Evolutionary conservation across 768 basidiomycete genomes (phyloP), one percentile per base, ranked within the genome.

Genomic region (Termitomyces sp.): DNA sequence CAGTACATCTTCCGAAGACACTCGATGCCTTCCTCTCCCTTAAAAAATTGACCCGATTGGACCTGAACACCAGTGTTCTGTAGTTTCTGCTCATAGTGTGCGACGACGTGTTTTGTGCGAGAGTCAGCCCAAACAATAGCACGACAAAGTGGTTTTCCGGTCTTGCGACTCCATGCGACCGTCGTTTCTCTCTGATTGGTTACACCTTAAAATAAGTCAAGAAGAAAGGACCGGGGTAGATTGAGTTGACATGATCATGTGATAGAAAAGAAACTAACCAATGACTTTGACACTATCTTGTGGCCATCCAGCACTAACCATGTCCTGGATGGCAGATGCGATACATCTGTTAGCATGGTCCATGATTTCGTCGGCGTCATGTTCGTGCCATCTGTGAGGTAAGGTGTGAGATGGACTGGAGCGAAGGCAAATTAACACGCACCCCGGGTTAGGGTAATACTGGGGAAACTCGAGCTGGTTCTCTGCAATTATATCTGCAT

Each of bases 171-270:
- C 97, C 97, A 98, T 16, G 85, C 90, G 29, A 98, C 85, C 2
- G 94, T 85, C 1, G 97, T 98, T 70, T 98, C 97, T 52, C 97
- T 86, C 72, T 98, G 96, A 67, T 98, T 99, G 39, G 96, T 98
- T 72, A 98, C 91, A 23, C 95, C 89, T 88, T 60, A 44, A 18
- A 29, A 25, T 22, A 23, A 36, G 15, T 23, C 15, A 41, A 32
- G 32, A 23, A 46, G 38, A 9, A 29, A 27, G 43, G 41, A 52
- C 23, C 50, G 27, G 33, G 46, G 52, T 31, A 33, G 15, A 9
- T 7, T 35, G 44, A 35, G 16, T 36, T 53, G 33, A 46, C n/a
- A 43, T 48, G 18, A 54, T 50, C 56, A 61, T 58, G 58, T 63
- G 60, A 63, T 61, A 53, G 50, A 46, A 40, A 33, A 53, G 18